Percentiles rank a stretch among this genome's conserved stretches.
Evolutionary conservation across 805 yeast species (phyloP).

Genomic region (Metschnikowia reukaufii): DNA sequence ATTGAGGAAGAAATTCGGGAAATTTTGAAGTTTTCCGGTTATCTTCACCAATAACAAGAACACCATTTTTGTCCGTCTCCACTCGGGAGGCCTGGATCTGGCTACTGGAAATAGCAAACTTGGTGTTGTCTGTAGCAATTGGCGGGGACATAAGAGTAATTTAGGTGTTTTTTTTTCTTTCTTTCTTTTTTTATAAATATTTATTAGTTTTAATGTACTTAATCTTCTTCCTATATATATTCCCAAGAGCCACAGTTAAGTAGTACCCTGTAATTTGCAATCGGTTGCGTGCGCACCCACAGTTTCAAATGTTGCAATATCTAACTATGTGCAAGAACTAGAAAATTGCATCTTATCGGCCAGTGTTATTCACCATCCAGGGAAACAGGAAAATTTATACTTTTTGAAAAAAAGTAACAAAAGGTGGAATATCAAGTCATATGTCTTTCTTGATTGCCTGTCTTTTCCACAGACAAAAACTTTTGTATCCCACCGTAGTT

Average conservation of each 20-base stretch:
- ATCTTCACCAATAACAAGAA: slow-evolving; percentile 28
- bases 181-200: too few species aligned
- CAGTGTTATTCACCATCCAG: too few species aligned
- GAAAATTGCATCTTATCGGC: too few species aligned
- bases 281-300: background rate
- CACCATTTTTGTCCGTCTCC: slow-evolving; percentile 34
- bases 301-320: background rate
- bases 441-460: too few species aligned
- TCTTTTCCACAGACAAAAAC: too few species aligned
- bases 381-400: too few species aligned
- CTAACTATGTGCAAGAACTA: background rate
- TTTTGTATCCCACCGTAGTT: too few species aligned
- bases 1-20: slow-evolving; percentile 33
- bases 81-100: slow-evolving; percentile 9
- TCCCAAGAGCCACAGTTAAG: background rate
- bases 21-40: slow-evolving; percentile 25
- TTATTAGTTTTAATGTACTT: too few species aligned
- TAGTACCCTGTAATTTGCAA: background rate
- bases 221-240: background rate
- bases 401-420: too few species aligned
- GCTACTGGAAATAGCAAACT: slow-evolving; percentile 7
- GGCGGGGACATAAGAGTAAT: slow-evolving; percentile 2
- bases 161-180: background rate
- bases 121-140: background rate
- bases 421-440: too few species aligned